A percentile compares a stretch with the other conserved stretches of the same genome.
Conservation (phyloP, 495 filamentous ascomycete genomes). For the Penicillium psychrofluorescens region DNA sequence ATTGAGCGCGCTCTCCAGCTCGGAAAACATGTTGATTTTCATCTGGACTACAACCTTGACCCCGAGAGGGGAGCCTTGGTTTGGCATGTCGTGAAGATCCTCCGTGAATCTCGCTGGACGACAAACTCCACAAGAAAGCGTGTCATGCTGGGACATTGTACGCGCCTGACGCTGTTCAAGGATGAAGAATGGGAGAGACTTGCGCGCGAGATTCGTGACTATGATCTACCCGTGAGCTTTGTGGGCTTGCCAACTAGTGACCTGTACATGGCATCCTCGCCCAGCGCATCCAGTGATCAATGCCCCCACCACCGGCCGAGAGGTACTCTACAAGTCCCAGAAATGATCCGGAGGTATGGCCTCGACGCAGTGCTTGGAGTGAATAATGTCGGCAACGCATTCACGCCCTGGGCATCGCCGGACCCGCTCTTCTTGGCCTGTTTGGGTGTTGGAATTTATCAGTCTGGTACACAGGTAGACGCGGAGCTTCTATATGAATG, state of each 20-base stretch:
- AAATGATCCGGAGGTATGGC: slow-evolving; percentile 54
- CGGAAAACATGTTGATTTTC: slow-evolving; percentile 60
- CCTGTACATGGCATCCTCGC: slow-evolving; percentile 60
- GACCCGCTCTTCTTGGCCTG: slow-evolving; percentile 61
- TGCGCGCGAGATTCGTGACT: slow-evolving; percentile 28
- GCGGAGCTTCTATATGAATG: slow-evolving; percentile 56
- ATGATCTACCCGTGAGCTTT: slow-evolving; percentile 55
- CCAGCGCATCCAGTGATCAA: slow-evolving; percentile 6
- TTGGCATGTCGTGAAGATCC: slow-evolving; percentile 43
- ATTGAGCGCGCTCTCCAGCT: slow-evolving; percentile 38
- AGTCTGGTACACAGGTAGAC: slow-evolving; percentile 53
- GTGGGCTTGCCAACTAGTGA: slow-evolving; percentile 70
- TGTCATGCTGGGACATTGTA: slow-evolving; percentile 64
- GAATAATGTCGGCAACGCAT: slow-evolving; percentile 76
- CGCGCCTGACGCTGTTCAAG: slow-evolving; percentile 52
- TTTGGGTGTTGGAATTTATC: slow-evolving; percentile 60
- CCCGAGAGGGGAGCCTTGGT: slow-evolving; percentile 36
- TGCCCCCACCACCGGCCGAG: slow-evolving; percentile 27
- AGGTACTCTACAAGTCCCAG: slow-evolving; percentile 56
- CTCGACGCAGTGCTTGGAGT: slow-evolving; percentile 57
- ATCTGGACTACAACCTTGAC: slow-evolving; percentile 66
- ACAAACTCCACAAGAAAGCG: slow-evolving; percentile 26
- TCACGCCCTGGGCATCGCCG: slow-evolving; percentile 66
- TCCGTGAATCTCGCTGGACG: slow-evolving; percentile 44
- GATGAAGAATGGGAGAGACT: slow-evolving; percentile 44